Evolutionary conservation across 192 early-diverging fungal genomes (phyloP), one percentile per base, ranked within the genome.

Genomic region (Allomyces macrogynus): DNA sequence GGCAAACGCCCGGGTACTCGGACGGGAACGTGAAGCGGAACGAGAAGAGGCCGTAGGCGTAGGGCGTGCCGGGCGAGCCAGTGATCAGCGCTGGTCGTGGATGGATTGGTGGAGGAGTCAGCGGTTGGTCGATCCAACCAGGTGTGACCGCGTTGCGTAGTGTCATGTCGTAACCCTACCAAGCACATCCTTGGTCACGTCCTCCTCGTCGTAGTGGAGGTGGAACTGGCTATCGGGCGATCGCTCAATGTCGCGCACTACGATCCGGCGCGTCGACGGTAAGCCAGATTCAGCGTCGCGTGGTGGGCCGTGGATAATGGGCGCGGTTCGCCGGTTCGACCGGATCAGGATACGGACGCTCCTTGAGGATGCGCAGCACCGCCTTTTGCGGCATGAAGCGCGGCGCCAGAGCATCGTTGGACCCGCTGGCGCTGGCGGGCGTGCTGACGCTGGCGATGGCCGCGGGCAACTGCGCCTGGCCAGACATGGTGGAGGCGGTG

Each of bases 1-100:
- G 32, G 7, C 32, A 40, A 40, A 40, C 32, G 32, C 32, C 32
- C 0, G 83, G 83, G 61, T 85, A 85, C 66, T 81, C 74, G 63
- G 67, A 67, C 12, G 76, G 74, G 60, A 83, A 83, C 32, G 71
- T 70, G 66, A 83, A 63, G 42, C 68, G 68, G 57, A 76, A 76
- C 54, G 72, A 70, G 69, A 76, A 76, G 3, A 69, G 72, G 8
- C 74, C 74, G 40, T 73, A 64, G 60, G 68, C 72, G 32, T 81
- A 67, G 16, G 49, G 49, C 49, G 49, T 57, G 16, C 20, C 49
- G 16, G 49, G 49, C 49, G 49, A n/a, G 20, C 49, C 49, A 16
- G 49, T 57, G 20, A 57, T 57, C 49, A 57, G 49, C 49, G 49
- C 49, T 40, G 32, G 3, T 40, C 32, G 32, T n/a, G n/a, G 32